Evolutionary conservation across 2,329 filamentous ascomycete species (phyloP).

Genomic region (Xylariaceae sp.): DNA sequence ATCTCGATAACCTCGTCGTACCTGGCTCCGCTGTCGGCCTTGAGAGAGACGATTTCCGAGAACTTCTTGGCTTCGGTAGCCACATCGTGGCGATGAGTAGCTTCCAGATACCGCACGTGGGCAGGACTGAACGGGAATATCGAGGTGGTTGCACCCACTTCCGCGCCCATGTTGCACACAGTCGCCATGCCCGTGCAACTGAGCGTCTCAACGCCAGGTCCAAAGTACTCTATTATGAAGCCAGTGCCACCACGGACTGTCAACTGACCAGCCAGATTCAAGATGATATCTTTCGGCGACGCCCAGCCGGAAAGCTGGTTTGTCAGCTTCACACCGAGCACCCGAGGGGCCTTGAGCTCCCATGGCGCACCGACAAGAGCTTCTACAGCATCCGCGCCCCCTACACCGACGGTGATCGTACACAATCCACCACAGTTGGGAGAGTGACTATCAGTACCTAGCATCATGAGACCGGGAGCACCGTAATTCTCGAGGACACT

Average conservation of each 20-base stretch:
- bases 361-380: constrained; percentile 93
- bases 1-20: constrained; percentile 93
- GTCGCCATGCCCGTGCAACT: constrained; percentile 66
- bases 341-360: constrained; percentile 92
- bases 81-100: constrained; percentile 73
- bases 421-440: constrained; percentile 95
- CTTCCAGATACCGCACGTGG: constrained; percentile 79
- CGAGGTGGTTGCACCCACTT: constrained; percentile 93
- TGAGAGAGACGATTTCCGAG: constrained; percentile 54
- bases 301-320: constrained; percentile 88
- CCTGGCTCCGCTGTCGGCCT: constrained; percentile 73
- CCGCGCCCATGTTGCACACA: constrained; percentile 37
- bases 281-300: constrained; percentile 91
- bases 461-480: constrained; percentile 96
- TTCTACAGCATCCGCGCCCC: constrained; percentile 95
- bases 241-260: constrained; percentile 94
- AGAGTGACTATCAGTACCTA: constrained; percentile 95
- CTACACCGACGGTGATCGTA: constrained; percentile 93
- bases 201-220: constrained; percentile 81
- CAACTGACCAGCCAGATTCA: constrained; percentile 81
- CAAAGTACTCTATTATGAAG: constrained; percentile 91
- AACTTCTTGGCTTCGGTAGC: constrained; percentile 60
- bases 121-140: constrained; percentile 88
- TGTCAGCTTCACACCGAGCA: constrained; percentile 79
- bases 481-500: constrained; percentile 97